Evolutionary conservation across 352 stramenopile species (phyloP).

Genomic region (Globisporangium heterothallicum): DNA sequence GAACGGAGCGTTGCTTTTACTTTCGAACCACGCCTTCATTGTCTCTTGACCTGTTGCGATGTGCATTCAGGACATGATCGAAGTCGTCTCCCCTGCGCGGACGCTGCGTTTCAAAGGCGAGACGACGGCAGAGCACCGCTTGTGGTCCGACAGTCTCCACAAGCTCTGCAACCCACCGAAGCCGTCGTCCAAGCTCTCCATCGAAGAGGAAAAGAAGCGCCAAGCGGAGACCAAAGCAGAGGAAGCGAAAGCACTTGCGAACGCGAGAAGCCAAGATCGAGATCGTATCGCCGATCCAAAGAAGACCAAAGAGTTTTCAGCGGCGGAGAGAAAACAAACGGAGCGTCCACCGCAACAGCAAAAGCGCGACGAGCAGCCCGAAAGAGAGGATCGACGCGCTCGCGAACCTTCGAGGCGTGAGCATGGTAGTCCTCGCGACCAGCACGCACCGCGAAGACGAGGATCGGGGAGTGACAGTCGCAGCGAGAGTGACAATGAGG

Average conservation of each 20-base stretch:
- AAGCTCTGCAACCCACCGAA: slow-evolving; percentile 53
- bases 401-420: no score
- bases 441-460: no score
- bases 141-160: slow-evolving; percentile 80
- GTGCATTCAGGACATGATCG: slow-evolving; percentile 63
- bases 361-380: slow-evolving; percentile 12
- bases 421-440: no score
- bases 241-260: slow-evolving; percentile 6
- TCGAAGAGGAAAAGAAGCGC: slow-evolving; percentile 11
- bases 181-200: slow-evolving; percentile 8
- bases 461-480: slow-evolving; percentile 14
- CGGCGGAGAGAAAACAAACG: slow-evolving; percentile 6
- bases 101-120: slow-evolving; percentile 80
- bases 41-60: background rate
- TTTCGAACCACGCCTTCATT: background rate
- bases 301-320: slow-evolving; percentile 9
- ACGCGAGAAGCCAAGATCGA: slow-evolving; percentile 17
- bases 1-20: background rate
- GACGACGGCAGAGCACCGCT: slow-evolving; percentile 62
- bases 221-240: slow-evolving; percentile 5
- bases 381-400: slow-evolving; percentile 7
- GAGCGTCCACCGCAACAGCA: slow-evolving; percentile 13
- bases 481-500: slow-evolving; percentile 26
- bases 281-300: slow-evolving; percentile 28
- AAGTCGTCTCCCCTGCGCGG: slow-evolving; percentile 66